Percentiles rank a stretch among this genome's conserved stretches.
Conservation (phyloP, 2,329 filamentous ascomycete species). For the Huntiella abstrusa region DNA sequence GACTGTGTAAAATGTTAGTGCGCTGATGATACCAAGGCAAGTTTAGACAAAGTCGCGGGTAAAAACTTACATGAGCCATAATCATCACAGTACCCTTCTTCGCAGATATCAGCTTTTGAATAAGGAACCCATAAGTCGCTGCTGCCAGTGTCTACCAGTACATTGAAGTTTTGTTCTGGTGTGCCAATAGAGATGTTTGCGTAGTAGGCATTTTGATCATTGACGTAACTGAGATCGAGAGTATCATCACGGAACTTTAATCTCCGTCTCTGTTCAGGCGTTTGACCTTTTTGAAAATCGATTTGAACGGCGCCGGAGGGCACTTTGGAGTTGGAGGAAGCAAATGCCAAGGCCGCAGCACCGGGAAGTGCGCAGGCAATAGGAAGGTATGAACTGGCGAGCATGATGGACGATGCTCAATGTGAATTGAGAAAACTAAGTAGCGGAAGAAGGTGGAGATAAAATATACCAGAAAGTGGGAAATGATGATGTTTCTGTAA, state of each 20-base stretch:
- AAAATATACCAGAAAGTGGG: no score
- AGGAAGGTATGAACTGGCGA: neutral
- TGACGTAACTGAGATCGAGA: slow-evolving; percentile 2
- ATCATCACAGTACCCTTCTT: slow-evolving; percentile 11
- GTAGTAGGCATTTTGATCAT: slow-evolving; percentile 27
- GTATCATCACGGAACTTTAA: neutral
- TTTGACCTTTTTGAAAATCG: neutral
- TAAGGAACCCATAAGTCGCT: slow-evolving; percentile 44
- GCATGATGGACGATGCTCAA: no score
- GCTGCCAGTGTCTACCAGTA: slow-evolving; percentile 47
- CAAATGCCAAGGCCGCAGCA: neutral
- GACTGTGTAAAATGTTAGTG: slow-evolving; percentile 21
- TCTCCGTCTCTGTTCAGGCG: neutral
- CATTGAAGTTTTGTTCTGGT: slow-evolving; percentile 33
- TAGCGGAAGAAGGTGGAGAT: no score
- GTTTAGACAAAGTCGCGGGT: neutral
- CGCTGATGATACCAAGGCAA: slow-evolving; percentile 11
- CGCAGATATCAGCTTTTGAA: slow-evolving; percentile 22
- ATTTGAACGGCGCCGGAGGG: slow-evolving; percentile 3
- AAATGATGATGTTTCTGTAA: no score
- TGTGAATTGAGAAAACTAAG: no score
- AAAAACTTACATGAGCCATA: slow-evolving; percentile 20
- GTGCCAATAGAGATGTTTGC: slow-evolving; percentile 37
- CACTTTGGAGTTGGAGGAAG: neutral
- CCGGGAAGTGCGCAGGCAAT: neutral